Evolutionary conservation across 2,329 filamentous ascomycete species (phyloP), one percentile per base, ranked within the genome.

Genomic region (Tolypocladium tundrense): DNA sequence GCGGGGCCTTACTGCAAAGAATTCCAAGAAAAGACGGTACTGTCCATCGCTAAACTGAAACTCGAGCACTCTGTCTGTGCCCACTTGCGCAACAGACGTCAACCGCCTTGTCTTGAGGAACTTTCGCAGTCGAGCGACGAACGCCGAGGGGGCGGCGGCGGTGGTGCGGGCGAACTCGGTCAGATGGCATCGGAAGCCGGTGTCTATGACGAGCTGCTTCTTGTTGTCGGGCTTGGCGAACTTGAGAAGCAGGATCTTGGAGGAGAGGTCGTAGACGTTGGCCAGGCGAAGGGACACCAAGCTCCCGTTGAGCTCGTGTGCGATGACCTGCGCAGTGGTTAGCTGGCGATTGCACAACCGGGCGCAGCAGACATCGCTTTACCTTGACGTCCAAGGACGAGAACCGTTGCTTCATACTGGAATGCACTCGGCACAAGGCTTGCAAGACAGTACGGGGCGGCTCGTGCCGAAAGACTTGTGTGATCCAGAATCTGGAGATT

Each of bases 251-350:
- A 97, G 90, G 68, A 97, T 97, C 69, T 93, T 91, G 63, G 91
- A 91, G 61, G 91, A 96, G 60, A 99, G 84, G 72, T 99, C 94
- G 77, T 99, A 97, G 71, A 97, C 87, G 70, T 99, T 99, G 61
- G 90, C 85, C 55, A 97, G 83, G 62, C 94, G 89, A 61, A 97
- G 80, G 59, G 85, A 84, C 59, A 88, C 84, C 57, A 99, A 81
- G 63, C 81, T 83, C 62, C 83, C 78, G 60, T 91, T 87, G 61
- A 99, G 88, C 81, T 99, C 94, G 71, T 96, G 90, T 58, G 91
- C 88, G 69, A 97, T 95, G 73, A 96, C 91, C 90, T 96, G 68
- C 56, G 24, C 24, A 43, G 24, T 55, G 14, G 60, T 59, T 31
- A 52, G 55, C 56, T 62, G 48, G 27, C 19, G 39, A 14, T 16